These are phyloP conservation scores for Fusarium dimerum DNA, from an alignment of 2,329 filamentous ascomycete species.

Conservation along the genomic window DNA sequence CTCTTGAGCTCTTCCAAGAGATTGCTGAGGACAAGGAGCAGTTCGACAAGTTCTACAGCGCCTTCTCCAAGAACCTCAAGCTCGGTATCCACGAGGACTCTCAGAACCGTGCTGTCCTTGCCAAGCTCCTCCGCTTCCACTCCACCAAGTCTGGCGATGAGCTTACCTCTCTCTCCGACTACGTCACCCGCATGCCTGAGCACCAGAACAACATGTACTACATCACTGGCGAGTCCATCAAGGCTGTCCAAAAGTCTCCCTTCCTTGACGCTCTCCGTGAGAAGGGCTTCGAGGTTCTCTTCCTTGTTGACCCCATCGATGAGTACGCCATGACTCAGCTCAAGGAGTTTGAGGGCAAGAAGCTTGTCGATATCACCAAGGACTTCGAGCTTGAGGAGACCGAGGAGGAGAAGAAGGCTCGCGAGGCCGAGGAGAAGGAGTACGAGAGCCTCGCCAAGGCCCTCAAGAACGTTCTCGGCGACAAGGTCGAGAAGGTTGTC, in stretches of 20 bases:
- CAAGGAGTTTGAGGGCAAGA: conserved; percentile 99
- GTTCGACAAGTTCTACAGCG: conserved; percentile 99
- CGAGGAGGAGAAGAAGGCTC: conserved; percentile 96
- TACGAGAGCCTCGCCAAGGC: conserved; percentile 92
- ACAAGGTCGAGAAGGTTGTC: conserved; percentile 99
- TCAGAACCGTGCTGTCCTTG: conserved; percentile 89
- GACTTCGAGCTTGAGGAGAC: conserved; percentile 99
- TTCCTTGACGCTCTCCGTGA: conserved; percentile 99
- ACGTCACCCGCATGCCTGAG: conserved; percentile 98
- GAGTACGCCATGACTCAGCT: conserved; percentile 99
- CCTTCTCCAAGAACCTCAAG: conserved; percentile 99
- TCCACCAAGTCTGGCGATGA: conserved; percentile 99
- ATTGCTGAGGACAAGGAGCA: conserved; percentile 99
- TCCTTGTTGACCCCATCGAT: conserved; percentile 98
- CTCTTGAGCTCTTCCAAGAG: conserved; percentile 98
- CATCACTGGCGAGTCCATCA: conserved; percentile 99
- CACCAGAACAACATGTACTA: conserved; percentile 99
- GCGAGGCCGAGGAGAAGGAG: conserved; percentile 98
- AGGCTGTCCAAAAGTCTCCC: conserved; percentile 96
- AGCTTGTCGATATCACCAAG: conserved; percentile 99
- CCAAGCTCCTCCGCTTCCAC: conserved; percentile 98
- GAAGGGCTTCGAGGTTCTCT: conserved; percentile 99
- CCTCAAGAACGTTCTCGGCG: conserved; percentile 98
- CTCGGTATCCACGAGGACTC: conserved; percentile 99
- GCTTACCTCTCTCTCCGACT: conserved; percentile 91